These are phyloP conservation scores for Kwoniella sp. DNA, from an alignment of 768 basidiomycete genomes.

Conservation along the genomic window DNA sequence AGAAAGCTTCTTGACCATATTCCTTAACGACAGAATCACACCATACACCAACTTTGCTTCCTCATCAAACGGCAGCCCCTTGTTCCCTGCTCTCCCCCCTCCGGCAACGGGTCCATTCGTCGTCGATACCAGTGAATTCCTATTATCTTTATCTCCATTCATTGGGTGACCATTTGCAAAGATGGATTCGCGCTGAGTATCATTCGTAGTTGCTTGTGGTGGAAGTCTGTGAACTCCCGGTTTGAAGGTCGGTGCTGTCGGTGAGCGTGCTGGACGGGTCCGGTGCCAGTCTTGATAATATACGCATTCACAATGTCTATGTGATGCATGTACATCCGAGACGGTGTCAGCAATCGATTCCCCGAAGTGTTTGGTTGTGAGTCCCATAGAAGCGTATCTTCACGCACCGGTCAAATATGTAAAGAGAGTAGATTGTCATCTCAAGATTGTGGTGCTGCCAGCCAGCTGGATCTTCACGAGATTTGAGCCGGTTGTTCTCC, in stretches of 20 bases:
- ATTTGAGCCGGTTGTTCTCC: too few relatives aligned
- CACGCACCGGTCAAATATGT: constrained; percentile 84
- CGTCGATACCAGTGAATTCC: constrained; percentile 3
- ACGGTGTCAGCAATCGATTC: too few relatives aligned
- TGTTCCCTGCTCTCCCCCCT: constrained; percentile 22
- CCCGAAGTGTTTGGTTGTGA: too few relatives aligned
- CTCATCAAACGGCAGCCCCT: constrained; percentile 87
- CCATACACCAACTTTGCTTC: constrained; percentile 97
- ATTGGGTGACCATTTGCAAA: constrained; percentile 34
- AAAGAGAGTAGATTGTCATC: constrained; percentile 92
- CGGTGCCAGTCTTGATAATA: constrained; percentile 97
- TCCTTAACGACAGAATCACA: constrained; percentile 82
- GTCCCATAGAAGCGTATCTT: too few relatives aligned
- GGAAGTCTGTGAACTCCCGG: constrained; percentile 78
- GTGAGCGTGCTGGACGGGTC: constrained; percentile 70
- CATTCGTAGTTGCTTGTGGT: constrained; percentile 47
- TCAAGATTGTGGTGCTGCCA: background rate
- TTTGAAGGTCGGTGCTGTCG: constrained; percentile 68
- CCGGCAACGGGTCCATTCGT: constrained; percentile 1
- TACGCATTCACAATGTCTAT: constrained; percentile 84
- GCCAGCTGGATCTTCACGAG: background rate
- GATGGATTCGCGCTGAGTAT: constrained; percentile 35
- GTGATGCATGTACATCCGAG: background rate
- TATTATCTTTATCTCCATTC: constrained; percentile 7
- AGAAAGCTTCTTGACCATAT: constrained; percentile 93